phyloP scores from a whole-genome alignment of 1,284 basidiomycete species.

The Ustilago trichophora region DNA sequence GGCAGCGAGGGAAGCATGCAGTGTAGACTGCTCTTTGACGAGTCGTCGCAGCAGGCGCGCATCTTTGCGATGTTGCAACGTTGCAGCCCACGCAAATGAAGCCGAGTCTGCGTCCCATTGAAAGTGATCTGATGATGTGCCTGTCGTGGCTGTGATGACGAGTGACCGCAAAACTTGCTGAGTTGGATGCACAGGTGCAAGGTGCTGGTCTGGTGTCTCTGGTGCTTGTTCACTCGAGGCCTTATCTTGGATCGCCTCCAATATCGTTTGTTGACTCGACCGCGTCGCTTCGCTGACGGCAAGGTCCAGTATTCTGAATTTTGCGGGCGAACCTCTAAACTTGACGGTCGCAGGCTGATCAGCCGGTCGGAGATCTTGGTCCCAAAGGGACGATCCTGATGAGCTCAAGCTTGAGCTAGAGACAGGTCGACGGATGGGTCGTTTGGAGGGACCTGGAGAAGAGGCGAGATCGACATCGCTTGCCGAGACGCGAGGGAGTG shows the following conservation, averaged over 20 bases:
- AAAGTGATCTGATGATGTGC: slow-evolving; percentile 44
- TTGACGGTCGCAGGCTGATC: slow-evolving; percentile 10
- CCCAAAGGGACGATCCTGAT: slow-evolving; percentile 19
- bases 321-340: slow-evolving; percentile 23
- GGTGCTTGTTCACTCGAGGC: not conserved
- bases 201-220: slow-evolving; percentile 6
- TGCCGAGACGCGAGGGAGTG: not conserved
- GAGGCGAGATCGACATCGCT: slow-evolving; percentile 19
- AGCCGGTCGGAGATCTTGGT: slow-evolving; percentile 6
- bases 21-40: slow-evolving; percentile 23
- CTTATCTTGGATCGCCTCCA: slow-evolving; percentile 31
- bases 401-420: slow-evolving; percentile 29
- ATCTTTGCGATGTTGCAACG: slow-evolving; percentile 13
- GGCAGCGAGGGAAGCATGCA: slow-evolving; percentile 16
- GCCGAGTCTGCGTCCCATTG: slow-evolving; percentile 39
- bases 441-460: slow-evolving; percentile 18
- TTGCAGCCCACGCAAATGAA: slow-evolving; percentile 38
- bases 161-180: slow-evolving; percentile 31
- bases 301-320: slow-evolving; percentile 20
- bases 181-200: slow-evolving; percentile 34
- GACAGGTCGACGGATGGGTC: slow-evolving; percentile 2
- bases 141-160: slow-evolving; percentile 28
- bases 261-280: not conserved
- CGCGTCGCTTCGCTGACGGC: no score
- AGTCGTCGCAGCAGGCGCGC: slow-evolving; percentile 17